These are phyloP conservation scores for Podila verticillata DNA, from an alignment of 192 early-diverging fungal species.

Conservation along the genomic window DNA sequence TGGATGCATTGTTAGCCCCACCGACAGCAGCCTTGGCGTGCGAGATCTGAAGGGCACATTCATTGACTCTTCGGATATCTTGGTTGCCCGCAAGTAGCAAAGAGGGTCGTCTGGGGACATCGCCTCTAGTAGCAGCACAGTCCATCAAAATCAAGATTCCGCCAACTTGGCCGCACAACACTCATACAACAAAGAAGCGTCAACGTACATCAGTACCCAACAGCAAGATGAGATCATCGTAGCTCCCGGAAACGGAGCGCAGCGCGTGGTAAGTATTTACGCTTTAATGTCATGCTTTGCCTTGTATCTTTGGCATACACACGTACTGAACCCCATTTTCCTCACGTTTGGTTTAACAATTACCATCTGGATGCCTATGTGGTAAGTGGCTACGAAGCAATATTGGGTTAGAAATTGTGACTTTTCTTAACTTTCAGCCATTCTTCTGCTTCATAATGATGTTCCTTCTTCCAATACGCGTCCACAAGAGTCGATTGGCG, in stretches of 20 bases:
- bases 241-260: background rate
- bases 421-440: background rate
- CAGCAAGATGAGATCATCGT: no score
- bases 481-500: background rate
- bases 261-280: background rate
- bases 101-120: background rate
- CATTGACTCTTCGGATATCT: background rate
- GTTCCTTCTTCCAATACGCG: slow-evolving; percentile 17
- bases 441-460: background rate
- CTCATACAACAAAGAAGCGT: no score
- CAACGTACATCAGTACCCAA: no score
- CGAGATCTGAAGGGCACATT: background rate
- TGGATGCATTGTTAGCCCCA: background rate
- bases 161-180: no score
- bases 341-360: background rate
- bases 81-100: background rate
- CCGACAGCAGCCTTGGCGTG: background rate
- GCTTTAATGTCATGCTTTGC: no score
- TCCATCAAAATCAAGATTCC: no score
- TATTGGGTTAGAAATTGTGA: no score
- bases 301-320: no score
- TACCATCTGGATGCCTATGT: background rate
- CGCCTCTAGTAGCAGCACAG: no score
- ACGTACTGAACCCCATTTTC: background rate
- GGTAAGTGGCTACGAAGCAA: background rate